These are phyloP conservation scores for Oidium heveae DNA, from an alignment of 2,329 filamentous ascomycete genomes.

Conservation along the genomic window DNA sequence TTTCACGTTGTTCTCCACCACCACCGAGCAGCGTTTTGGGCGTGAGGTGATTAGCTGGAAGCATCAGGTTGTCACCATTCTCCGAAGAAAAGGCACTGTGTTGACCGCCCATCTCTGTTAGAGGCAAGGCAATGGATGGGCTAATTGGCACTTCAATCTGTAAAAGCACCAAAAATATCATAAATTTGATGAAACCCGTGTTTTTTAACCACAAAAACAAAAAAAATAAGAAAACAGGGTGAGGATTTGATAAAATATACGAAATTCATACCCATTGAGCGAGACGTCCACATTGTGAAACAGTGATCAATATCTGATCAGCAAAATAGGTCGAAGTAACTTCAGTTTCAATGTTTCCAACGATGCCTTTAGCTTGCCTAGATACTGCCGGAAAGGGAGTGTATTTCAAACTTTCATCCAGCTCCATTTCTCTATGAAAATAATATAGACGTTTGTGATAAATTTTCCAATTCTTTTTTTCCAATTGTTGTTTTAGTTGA, in stretches of 20 bases:
- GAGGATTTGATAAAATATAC: conserved; percentile 29
- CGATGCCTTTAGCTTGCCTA: conserved; percentile 24
- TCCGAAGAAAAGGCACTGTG: no score
- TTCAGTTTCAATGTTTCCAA: conserved; percentile 47
- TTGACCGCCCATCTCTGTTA: no score
- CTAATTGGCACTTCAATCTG: no score
- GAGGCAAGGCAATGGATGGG: no score
- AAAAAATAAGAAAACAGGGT: conserved; percentile 36
- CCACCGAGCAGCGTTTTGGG: conserved; percentile 72
- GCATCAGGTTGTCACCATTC: conserved; percentile 8
- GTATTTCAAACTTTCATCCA: neutral
- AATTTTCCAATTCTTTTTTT: no score
- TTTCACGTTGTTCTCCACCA: conserved; percentile 54
- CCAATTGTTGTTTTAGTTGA: no score
- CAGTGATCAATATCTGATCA: conserved; percentile 76
- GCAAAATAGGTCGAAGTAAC: conserved; percentile 50
- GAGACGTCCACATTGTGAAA: conserved; percentile 63
- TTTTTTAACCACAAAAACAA: no score
- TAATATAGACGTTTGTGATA: no score
- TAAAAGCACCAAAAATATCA: no score
- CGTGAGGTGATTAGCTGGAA: conserved; percentile 62
- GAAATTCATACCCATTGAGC: conserved; percentile 58
- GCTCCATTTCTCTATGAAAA: neutral
- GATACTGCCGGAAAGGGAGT: conserved; percentile 10
- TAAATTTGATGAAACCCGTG: no score